These are phyloP conservation scores for Apophysomyces variabilis DNA, from an alignment of 371 early-diverging fungal genomes.

Conservation along the genomic window DNA sequence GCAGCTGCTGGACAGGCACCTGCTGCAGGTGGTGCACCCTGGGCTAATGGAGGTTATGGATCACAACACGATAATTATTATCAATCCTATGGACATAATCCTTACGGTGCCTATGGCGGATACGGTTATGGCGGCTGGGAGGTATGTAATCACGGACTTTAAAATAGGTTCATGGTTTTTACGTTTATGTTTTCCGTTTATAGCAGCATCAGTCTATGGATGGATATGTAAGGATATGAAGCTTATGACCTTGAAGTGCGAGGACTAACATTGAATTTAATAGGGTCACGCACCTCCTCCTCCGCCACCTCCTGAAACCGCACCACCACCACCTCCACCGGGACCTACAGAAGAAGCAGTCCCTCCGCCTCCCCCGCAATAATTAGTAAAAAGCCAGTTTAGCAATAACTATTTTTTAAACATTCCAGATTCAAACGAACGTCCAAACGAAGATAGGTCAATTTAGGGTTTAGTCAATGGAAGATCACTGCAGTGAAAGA, in stretches of 20 bases:
- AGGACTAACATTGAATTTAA: background rate
- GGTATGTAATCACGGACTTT: constrained; percentile 12
- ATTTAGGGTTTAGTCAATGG: too few species aligned
- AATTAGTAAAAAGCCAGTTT: background rate
- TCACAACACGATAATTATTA: constrained; percentile 19
- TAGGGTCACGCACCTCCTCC: constrained; percentile 40
- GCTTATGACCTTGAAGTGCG: too few species aligned
- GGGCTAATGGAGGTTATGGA: constrained; percentile 31
- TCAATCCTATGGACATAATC: constrained; percentile 17
- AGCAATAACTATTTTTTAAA: constrained; percentile 5
- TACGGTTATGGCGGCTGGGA: constrained; percentile 35
- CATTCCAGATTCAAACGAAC: background rate
- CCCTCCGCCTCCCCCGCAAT: constrained; percentile 7
- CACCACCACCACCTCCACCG: constrained; percentile 46
- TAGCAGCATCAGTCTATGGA: constrained; percentile 28
- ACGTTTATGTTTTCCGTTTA: constrained; percentile 34
- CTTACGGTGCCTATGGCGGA: constrained; percentile 29
- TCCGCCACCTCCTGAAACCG: constrained; percentile 38
- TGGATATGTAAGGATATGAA: constrained; percentile 3
- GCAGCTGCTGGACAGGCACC: constrained; percentile 17
- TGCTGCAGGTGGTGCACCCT: constrained; percentile 35
- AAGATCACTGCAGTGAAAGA: too few species aligned
- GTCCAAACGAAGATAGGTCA: too few species aligned
- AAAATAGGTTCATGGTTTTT: constrained; percentile 10
- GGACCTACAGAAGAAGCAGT: constrained; percentile 7